phyloP scores from a whole-genome alignment of 805 yeast genomes.

The Spathaspora girioi region DNA sequence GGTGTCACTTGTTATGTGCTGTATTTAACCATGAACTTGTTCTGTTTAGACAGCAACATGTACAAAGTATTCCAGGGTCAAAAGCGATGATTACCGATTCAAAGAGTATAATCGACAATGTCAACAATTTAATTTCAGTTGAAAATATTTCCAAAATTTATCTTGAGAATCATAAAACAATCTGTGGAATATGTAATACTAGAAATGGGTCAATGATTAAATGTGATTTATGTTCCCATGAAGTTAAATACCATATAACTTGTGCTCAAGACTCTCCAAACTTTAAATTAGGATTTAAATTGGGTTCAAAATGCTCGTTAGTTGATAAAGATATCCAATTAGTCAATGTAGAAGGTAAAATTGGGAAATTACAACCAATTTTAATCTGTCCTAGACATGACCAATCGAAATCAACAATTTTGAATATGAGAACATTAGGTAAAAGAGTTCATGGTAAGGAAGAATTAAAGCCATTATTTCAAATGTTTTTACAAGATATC shows the following conservation, averaged over 20 bases:
- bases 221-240: constrained; percentile 44
- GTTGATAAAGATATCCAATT: constrained; percentile 17
- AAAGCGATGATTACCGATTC: neutral
- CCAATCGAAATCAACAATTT: constrained; percentile 14
- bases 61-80: neutral
- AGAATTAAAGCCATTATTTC: constrained; percentile 33
- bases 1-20: constrained; percentile 81
- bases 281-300: constrained; percentile 52
- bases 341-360: constrained; percentile 19
- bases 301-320: constrained; percentile 20
- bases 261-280: constrained; percentile 52
- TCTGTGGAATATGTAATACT: constrained; percentile 45
- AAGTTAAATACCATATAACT: constrained; percentile 43
- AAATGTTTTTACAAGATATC: constrained; percentile 37
- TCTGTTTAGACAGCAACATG: constrained; percentile 11
- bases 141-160: constrained; percentile 26
- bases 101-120: constrained; percentile 11
- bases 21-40: constrained; percentile 44
- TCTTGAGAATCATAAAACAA: constrained; percentile 21
- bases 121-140: constrained; percentile 18
- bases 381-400: constrained; percentile 43
- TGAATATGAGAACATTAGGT: constrained; percentile 26
- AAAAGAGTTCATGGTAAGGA: constrained; percentile 24
- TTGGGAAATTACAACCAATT: constrained; percentile 43
- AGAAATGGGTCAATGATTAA: constrained; percentile 47